Evolutionary conservation across 202 grass and related monocot species (phyloP).

Genomic region (Bolboschoenoplectus hybrid): DNA sequence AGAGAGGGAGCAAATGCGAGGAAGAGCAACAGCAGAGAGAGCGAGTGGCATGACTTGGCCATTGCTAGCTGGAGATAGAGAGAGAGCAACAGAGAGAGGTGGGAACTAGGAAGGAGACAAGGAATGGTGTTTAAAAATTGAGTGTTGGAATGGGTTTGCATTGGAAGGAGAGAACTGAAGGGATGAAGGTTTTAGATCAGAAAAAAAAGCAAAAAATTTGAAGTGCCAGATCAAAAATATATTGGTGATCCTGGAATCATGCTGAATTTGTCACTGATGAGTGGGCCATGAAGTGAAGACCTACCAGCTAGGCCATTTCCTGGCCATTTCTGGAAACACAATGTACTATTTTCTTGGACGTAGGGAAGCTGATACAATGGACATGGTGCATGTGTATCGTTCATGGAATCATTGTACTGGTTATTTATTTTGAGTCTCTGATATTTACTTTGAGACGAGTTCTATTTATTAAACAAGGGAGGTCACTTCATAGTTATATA

Average conservation of each 20-base stretch:
- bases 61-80: background rate
- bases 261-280: background rate
- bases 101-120: slow-evolving; percentile 37
- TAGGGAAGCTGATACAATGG: background rate
- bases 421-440: background rate
- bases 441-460: background rate
- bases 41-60: background rate
- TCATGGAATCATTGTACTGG: background rate
- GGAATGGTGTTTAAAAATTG: slow-evolving; percentile 32
- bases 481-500: background rate
- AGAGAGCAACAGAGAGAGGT: slow-evolving; percentile 3
- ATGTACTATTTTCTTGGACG: background rate
- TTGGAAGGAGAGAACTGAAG: slow-evolving; percentile 1
- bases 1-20: slow-evolving; percentile 31
- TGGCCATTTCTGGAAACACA: background rate
- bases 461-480: background rate
- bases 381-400: background rate
- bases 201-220: background rate
- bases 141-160: slow-evolving; percentile 29
- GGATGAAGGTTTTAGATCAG: background rate
- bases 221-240: background rate
- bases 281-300: background rate
- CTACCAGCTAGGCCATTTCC: background rate
- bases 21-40: background rate
- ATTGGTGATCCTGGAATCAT: background rate